Evolutionary conservation across 495 filamentous ascomycete species (phyloP).

Genomic region (Acidiella bohemica): DNA sequence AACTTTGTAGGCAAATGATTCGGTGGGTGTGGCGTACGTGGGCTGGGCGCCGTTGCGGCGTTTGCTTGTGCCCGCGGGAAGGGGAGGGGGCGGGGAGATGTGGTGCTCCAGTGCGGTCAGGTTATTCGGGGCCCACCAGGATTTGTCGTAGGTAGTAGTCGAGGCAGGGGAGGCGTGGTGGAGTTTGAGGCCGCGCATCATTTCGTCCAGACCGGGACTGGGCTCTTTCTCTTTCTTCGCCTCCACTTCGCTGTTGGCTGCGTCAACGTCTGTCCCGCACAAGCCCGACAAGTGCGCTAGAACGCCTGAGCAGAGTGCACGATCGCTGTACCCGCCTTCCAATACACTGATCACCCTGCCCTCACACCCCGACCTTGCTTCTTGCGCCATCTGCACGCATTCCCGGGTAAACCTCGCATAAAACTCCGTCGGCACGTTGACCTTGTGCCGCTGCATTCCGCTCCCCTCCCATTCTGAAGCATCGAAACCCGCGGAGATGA

Average conservation of each 20-base stretch:
- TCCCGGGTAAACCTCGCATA: constrained; percentile 84
- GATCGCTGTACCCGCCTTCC: constrained; percentile 90
- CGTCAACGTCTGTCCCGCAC: constrained; percentile 26
- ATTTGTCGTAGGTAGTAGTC: constrained; percentile 39
- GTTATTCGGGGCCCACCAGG: constrained; percentile 61
- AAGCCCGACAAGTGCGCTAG: constrained; percentile 78
- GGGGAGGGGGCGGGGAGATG: constrained; percentile 34
- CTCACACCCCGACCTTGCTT: constrained; percentile 61
- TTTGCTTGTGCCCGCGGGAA: constrained; percentile 36
- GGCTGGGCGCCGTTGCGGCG: constrained; percentile 39
- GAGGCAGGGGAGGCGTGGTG: not conserved
- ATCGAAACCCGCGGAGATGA: constrained; percentile 91
- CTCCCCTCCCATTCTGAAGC: constrained; percentile 85
- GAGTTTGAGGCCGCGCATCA: constrained; percentile 11
- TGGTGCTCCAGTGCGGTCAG: constrained; percentile 54
- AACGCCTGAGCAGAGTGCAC: constrained; percentile 74
- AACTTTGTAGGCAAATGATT: constrained; percentile 64
- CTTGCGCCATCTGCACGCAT: constrained; percentile 64
- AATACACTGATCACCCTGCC: constrained; percentile 84
- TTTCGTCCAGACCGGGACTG: not conserved
- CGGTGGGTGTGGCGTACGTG: constrained; percentile 62
- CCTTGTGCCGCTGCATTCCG: constrained; percentile 87
- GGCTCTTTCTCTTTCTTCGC: constrained; percentile 11
- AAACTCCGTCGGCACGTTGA: constrained; percentile 92
- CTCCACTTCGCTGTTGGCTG: constrained; percentile 25